Conservation (phyloP, 306 rosid genomes). For the Herpetospermum pedunculosum region DNA sequence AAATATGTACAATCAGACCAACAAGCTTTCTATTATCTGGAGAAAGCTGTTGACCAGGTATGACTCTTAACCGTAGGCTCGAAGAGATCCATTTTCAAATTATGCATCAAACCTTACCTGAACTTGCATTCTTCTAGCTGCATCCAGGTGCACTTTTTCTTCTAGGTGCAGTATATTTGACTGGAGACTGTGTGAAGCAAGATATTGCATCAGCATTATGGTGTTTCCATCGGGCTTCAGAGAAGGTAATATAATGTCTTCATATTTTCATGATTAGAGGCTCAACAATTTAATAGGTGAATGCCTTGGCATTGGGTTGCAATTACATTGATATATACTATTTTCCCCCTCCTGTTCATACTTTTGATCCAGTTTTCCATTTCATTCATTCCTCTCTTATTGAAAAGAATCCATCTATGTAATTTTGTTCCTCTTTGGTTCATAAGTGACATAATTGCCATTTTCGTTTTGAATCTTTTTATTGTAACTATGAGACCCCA, state of each 20-base stretch:
- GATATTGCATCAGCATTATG: conserved; percentile 69
- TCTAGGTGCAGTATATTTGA: conserved; percentile 75
- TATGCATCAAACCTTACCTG: conserved; percentile 26
- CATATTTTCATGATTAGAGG: neutral
- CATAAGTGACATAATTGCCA: neutral
- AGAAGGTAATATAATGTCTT: conserved; percentile 45
- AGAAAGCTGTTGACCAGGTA: conserved; percentile 94
- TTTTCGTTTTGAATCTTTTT: neutral
- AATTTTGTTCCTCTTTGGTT: neutral
- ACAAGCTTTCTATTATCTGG: conserved; percentile 86
- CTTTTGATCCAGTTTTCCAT: neutral
- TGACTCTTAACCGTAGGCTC: conserved; percentile 13
- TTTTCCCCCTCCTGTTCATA: neutral
- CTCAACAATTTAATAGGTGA: neutral
- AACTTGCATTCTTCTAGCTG: conserved; percentile 38
- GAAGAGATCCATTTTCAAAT: conserved; percentile 6
- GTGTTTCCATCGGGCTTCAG: conserved; percentile 90
- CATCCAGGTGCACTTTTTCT: conserved; percentile 96
- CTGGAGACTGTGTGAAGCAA: conserved; percentile 76
- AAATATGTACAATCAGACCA: conserved; percentile 73
- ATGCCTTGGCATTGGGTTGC: neutral
- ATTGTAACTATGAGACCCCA: no score
- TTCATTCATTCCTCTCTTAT: neutral
- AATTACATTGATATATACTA: neutral
- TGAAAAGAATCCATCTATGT: neutral